Base-by-base conservation (phyloP, 805 yeast species). In the Kodamaea restingae region DNA sequence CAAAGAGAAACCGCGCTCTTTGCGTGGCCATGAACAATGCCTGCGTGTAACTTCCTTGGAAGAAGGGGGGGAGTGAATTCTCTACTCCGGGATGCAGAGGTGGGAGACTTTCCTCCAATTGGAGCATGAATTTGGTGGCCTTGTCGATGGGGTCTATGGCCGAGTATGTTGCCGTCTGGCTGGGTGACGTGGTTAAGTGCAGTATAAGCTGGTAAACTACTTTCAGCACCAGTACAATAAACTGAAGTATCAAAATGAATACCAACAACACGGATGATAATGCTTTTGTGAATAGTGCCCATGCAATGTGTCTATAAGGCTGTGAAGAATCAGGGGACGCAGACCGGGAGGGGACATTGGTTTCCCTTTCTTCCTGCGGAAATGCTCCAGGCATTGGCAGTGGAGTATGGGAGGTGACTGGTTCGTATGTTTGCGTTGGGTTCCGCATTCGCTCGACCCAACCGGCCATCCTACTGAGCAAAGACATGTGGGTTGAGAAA, bases 21-120 rank as follows among this genome's bases (percentile, higher is more conserved):
- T 73, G 67, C 37, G 84, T 82, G 25, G 93, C 84, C 50, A 72
- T 66, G 50, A 75, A 80, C 39, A 90, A 63, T 1, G 96, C 90
- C 41, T 82, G 81, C 1, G 90, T 78, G 61, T 88, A 91, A 25
- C 95, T 82, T 11, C 88, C 88, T 49, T 78, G 80, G 41, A 76
- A 72, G 48, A 85, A 81, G 37, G 61, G 73, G 37, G 71, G 71
- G 38, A 65, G 17, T 6, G 39, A 17, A n/a, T 32, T 37, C 2
- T 18, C 28, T 2, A 38, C 34, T 6, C 22, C 22, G 7, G 39
- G 46, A 25, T 49, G 49, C 43, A 61, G 46, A 1, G 63, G 61
- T 18, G 54, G 46, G 18, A 65, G 47, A 36, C 52, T 59, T 21
- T 76, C 81, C 50, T 78, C 81, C 36, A 81, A 69, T 15, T 66